Conservation (phyloP, 1,139 yeast species). For the Yamadazyma epiphylla region DNA sequence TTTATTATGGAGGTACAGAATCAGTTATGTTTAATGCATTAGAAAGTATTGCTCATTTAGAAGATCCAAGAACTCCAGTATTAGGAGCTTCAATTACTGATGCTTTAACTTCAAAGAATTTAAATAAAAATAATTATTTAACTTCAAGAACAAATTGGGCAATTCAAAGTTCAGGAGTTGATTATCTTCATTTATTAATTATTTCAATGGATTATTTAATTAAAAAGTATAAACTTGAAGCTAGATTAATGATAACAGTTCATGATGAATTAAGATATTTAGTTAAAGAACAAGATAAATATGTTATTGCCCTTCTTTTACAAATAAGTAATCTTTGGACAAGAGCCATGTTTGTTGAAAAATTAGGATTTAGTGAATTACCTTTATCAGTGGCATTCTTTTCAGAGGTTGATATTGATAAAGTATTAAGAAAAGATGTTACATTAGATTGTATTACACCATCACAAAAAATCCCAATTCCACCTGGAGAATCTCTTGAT, state of each 20-base stretch:
- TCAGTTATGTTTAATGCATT: constrained; percentile 85
- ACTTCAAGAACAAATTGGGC: constrained; percentile 98
- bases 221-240: constrained; percentile 62
- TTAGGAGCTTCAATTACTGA: constrained; percentile 91
- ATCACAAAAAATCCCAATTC: constrained; percentile 67
- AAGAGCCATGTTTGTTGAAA: constrained; percentile 91
- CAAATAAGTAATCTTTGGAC: constrained; percentile 96
- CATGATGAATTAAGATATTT: constrained; percentile 93
- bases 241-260: constrained; percentile 80
- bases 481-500: constrained; percentile 74
- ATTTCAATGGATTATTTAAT: constrained; percentile 85
- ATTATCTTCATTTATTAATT: constrained; percentile 80
- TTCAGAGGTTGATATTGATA: constrained; percentile 89
- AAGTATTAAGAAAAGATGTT: constrained; percentile 85
- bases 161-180: constrained; percentile 97
- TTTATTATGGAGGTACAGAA: constrained; percentile 92
- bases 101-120: constrained; percentile 66
- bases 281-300: constrained; percentile 67
- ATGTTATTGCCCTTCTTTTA: constrained; percentile 73
- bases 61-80: constrained; percentile 85
- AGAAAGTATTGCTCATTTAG: constrained; percentile 82
- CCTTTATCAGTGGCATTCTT: constrained; percentile 97
- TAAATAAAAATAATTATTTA: constrained; percentile 63
- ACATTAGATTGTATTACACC: constrained; percentile 87
- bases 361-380: constrained; percentile 80